These are phyloP conservation scores for Forsythia suspensa DNA, from an alignment of 257 asterid genomes.

Conservation along the genomic window DNA sequence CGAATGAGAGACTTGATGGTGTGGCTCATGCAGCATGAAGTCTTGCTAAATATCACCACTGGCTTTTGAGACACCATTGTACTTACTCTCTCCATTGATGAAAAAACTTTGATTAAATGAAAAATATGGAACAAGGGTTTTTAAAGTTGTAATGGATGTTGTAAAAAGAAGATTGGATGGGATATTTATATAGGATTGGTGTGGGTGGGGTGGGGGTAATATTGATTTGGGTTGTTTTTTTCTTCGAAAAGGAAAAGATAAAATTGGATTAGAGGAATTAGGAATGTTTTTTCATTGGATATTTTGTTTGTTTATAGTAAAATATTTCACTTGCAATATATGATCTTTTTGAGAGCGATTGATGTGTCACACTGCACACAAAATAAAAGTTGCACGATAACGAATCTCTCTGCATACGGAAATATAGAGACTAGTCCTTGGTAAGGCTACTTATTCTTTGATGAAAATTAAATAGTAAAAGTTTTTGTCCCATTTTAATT, in stretches of 20 bases:
- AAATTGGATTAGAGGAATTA: background rate
- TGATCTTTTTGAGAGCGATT: background rate
- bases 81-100: conserved; percentile 31
- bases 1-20: conserved; percentile 32
- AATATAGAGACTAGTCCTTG: background rate
- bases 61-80: conserved; percentile 35
- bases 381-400: background rate
- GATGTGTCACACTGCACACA: background rate
- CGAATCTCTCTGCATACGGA: background rate
- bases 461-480: background rate
- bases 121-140: background rate
- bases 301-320: too few species aligned
- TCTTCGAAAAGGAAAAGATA: background rate
- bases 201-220: background rate
- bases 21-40: conserved; percentile 43
- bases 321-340: too few species aligned
- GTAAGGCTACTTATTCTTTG: background rate
- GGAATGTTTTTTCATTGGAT: background rate
- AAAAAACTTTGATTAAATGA: background rate
- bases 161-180: conserved; percentile 22
- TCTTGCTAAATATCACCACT: conserved; percentile 49
- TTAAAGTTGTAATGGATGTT: background rate
- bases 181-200: conserved; percentile 22
- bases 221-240: background rate
- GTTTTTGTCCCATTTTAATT: too few species aligned